Evolutionary conservation across 305 asterid genomes (phyloP).

Genomic region (Rubia balearica): DNA sequence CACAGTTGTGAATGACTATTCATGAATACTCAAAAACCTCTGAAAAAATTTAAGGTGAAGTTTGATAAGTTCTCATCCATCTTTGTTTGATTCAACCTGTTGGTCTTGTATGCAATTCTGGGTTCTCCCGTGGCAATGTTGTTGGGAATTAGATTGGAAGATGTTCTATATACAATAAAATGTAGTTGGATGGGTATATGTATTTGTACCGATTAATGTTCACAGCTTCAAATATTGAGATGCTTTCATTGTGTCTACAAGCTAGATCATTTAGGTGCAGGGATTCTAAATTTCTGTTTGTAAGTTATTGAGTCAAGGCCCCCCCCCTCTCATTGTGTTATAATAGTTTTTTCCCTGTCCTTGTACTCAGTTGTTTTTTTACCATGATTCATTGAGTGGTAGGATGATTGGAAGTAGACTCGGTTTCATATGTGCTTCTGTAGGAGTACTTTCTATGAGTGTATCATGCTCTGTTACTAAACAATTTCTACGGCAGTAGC

Average conservation of each 20-base stretch:
- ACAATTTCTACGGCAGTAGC: not conserved
- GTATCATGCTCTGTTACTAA: not conserved
- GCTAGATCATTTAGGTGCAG: not conserved
- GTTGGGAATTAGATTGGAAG: too few relatives aligned
- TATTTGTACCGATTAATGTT: not conserved
- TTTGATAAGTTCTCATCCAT: not conserved
- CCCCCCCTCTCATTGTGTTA: not conserved
- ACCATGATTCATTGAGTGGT: not conserved
- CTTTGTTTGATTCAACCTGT: not conserved
- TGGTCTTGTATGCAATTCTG: not conserved
- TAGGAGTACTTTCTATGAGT: not conserved
- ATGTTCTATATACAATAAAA: not conserved
- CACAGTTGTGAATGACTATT: not conserved
- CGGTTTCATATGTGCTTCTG: not conserved
- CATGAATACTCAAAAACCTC: not conserved
- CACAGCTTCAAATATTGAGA: not conserved
- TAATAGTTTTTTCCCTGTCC: not conserved
- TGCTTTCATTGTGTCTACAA: not conserved
- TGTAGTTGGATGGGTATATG: not conserved
- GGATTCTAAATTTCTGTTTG: conserved; percentile 1
- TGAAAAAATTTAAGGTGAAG: not conserved
- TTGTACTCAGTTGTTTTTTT: not conserved
- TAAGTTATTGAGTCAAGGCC: not conserved
- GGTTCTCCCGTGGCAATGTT: not conserved
- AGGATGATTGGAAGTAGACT: not conserved